These are phyloP conservation scores for Vigna trinervia DNA, from an alignment of 306 rosid species.

Conservation along the genomic window DNA sequence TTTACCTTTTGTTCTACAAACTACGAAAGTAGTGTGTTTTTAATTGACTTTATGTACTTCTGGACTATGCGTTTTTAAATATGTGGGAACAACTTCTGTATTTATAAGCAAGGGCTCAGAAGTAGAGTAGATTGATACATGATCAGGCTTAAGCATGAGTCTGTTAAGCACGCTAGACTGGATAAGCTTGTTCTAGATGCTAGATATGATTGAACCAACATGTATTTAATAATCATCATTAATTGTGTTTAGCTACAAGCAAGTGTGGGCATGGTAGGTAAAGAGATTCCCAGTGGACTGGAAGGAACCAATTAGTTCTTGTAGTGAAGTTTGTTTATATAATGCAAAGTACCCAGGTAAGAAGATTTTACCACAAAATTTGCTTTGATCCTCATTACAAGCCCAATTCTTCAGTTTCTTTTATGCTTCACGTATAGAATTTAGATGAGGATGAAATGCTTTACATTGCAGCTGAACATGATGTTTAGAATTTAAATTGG, in stretches of 20 bases:
- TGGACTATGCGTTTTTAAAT: not conserved
- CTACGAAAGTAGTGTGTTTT: not conserved
- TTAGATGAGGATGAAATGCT: too few species aligned
- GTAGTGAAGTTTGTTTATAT: constrained; percentile 2
- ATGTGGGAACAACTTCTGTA: not conserved
- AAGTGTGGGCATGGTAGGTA: not conserved
- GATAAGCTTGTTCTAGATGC: constrained; percentile 21
- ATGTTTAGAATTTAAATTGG: too few species aligned
- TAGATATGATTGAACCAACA: not conserved
- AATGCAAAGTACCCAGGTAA: not conserved
- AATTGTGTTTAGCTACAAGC: constrained; percentile 8
- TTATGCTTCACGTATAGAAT: too few species aligned
- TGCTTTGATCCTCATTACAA: not conserved
- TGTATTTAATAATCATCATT: not conserved
- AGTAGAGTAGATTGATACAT: too few species aligned
- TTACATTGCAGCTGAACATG: too few species aligned
- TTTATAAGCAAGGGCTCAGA: not conserved
- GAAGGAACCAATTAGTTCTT: constrained; percentile 16
- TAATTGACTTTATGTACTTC: constrained; percentile 16
- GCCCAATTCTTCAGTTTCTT: too few species aligned
- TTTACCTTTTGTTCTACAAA: not conserved
- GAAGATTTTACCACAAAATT: not conserved
- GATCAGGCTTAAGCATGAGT: too few species aligned
- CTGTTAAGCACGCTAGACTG: not conserved
- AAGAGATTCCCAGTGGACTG: not conserved